Percentiles rank a stretch among this genome's conserved stretches.
These are phyloP conservation scores for Malus domestica DNA, from an alignment of 306 rosid species.

Conservation along the genomic window DNA sequence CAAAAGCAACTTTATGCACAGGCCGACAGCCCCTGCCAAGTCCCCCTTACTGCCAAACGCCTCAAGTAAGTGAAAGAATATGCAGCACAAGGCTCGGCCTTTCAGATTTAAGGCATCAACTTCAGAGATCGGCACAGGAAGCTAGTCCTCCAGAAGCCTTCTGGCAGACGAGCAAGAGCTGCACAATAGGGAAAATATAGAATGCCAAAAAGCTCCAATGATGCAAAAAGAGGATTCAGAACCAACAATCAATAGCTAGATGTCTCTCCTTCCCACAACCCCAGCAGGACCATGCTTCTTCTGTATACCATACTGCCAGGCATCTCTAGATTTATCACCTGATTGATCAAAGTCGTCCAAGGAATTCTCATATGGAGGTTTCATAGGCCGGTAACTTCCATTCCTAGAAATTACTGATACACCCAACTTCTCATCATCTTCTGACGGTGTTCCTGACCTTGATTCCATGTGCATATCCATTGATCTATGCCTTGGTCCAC, in stretches of 20 bases:
- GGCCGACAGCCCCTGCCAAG: conserved; percentile 18
- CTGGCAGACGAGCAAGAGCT: conserved; percentile 17
- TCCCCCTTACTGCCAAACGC: not conserved
- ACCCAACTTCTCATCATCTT: conserved; percentile 69
- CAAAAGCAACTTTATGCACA: not conserved
- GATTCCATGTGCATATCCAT: conserved; percentile 70
- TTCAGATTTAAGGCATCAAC: not conserved
- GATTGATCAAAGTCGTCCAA: conserved; percentile 53
- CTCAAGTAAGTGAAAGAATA: conserved; percentile 4
- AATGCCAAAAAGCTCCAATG: conserved; percentile 16
- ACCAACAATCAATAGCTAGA: conserved; percentile 20
- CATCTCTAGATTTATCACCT: conserved; percentile 62
- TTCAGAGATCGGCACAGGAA: conserved; percentile 1
- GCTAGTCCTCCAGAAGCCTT: conserved; percentile 12
- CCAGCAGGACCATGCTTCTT: conserved; percentile 70
- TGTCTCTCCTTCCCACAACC: conserved; percentile 59
- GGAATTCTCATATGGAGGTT: conserved; percentile 52
- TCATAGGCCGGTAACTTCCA: conserved; percentile 56
- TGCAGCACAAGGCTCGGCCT: conserved; percentile 8
- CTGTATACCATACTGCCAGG: conserved; percentile 74
- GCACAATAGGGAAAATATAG: conserved; percentile 6
- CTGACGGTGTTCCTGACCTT: conserved; percentile 66
- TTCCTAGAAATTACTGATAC: conserved; percentile 42
- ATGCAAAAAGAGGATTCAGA: not conserved
- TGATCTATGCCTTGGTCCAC: conserved; percentile 66